These are phyloP conservation scores for Gloeopeniophorella convolvens DNA, from an alignment of 768 basidiomycete genomes.

Conservation along the genomic window DNA sequence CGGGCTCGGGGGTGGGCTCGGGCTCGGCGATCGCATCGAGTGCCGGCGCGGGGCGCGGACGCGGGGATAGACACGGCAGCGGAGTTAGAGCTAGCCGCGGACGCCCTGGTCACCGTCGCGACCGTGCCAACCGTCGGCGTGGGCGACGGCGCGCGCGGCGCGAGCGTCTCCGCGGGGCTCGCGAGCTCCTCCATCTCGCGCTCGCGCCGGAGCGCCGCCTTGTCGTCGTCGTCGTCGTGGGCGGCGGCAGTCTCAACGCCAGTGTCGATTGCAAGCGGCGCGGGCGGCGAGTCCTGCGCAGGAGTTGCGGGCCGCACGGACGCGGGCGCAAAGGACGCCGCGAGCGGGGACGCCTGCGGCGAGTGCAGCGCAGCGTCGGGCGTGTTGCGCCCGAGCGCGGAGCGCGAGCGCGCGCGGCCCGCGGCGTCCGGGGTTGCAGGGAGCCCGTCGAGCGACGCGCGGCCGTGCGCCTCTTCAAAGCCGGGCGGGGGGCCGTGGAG, in stretches of 20 bases:
- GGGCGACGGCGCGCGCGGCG: neutral
- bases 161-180: neutral
- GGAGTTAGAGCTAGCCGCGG: neutral
- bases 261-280: too few species aligned
- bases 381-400: conserved; percentile 5
- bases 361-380: neutral
- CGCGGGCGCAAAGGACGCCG: too few species aligned
- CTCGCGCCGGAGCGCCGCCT: too few species aligned
- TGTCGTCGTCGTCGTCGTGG: too few species aligned
- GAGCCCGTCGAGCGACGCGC: conserved; percentile 12
- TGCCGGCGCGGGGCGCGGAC: neutral
- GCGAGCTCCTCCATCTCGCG: neutral
- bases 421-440: neutral
- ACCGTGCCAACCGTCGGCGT: conserved; percentile 11
- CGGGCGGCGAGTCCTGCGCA: too few species aligned
- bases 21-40: too few species aligned
- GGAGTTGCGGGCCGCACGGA: too few species aligned
- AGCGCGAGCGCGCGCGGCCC: neutral
- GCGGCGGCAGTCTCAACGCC: too few species aligned
- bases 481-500: conserved; percentile 41
- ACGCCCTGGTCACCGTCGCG: neutral
- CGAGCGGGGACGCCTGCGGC: neutral
- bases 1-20: too few species aligned
- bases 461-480: conserved; percentile 44
- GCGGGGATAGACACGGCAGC: too few species aligned